Evolutionary conservation across 495 filamentous ascomycete species (phyloP).

Genomic region (Lasiosphaeris hirsuta): DNA sequence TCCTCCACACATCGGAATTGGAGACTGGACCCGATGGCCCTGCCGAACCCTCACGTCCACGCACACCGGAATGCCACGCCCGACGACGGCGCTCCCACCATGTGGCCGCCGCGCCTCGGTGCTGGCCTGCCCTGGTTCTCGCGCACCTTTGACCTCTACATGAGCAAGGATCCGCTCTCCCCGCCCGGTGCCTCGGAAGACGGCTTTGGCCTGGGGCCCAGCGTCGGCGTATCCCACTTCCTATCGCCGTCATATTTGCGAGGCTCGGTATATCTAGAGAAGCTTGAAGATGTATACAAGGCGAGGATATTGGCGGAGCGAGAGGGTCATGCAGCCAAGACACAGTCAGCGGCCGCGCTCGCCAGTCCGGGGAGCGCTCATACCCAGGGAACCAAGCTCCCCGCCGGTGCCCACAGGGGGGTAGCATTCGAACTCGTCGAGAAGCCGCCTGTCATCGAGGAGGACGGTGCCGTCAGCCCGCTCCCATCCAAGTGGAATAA

Average conservation of each 20-base stretch:
- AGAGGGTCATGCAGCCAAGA: conserved; percentile 27
- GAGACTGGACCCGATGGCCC: conserved; percentile 24
- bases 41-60: conserved; percentile 12
- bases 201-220: conserved; percentile 24
- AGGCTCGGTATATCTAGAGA: conserved; percentile 71
- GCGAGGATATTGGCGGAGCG: conserved; percentile 48
- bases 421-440: conserved; percentile 87
- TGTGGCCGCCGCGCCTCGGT: conserved; percentile 42
- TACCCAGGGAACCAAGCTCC: conserved; percentile 59
- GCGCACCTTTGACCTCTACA: conserved; percentile 56
- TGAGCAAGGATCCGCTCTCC: conserved; percentile 31
- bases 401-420: conserved; percentile 66
- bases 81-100: conserved; percentile 6
- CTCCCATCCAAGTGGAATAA: conserved; percentile 83
- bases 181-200: conserved; percentile 21
- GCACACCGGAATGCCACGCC: conserved; percentile 17
- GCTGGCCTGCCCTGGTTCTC: conserved; percentile 52
- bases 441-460: conserved; percentile 54
- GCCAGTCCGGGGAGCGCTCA: conserved; percentile 61
- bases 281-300: conserved; percentile 65
- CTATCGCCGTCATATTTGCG: conserved; percentile 80
- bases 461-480: conserved; percentile 57
- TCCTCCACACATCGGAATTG: conserved; percentile 25
- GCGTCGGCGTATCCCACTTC: conserved; percentile 38
- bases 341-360: conserved; percentile 46